Base-by-base conservation (phyloP, 345 rosid species). In the Brassica carinata region DNA sequence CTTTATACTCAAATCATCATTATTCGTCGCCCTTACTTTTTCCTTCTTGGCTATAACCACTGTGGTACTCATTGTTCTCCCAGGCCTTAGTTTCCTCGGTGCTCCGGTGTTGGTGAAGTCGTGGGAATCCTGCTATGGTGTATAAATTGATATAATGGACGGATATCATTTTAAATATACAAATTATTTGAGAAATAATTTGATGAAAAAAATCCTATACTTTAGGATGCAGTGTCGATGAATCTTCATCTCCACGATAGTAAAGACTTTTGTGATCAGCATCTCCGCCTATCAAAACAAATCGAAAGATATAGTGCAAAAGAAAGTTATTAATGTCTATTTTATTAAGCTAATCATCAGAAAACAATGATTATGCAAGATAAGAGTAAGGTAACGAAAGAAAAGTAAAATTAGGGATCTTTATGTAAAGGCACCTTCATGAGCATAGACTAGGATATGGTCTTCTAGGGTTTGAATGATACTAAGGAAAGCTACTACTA, bases 381-480 rank as follows among this genome's bases (percentile, higher is more conserved):
- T 8, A 51, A 73, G 5, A 33, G 15, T 43, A 61, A 38, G 51
- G 59, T 18, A 64, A 19, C 5, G 15, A 6, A 70, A 19, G 15
- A 71, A 78, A 71, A n/a, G 3, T 1, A 18, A 71, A 53, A 26
- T 23, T 64, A 34, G 30, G 69, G 65, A 53, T 78, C 69, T 71
- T 33, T 53, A 51, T 63, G 72, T 71, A 64, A 78, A 78, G 65
- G 71, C 30, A 78, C 81, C 81, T 78, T 53, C 23, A 64, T 71
- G 72, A 64, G 67, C 77, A 64, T 78, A 71, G 67, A 71, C 61
- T 71, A 71, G 67, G 67, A 71, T 53, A 55, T 26, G 81, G 30
- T 77, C 75, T 62, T 69, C 29, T 70, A 77, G 71, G 29, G 75
- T 40, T 70, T 64, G 76, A 53, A 55, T 71, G 40, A 53, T 71